A percentile compares a stretch with the other conserved stretches of the same genome.
Evolutionary conservation across 2,329 filamentous ascomycete species (phyloP).

Genomic region (Colletotrichum neosansevieriae): DNA sequence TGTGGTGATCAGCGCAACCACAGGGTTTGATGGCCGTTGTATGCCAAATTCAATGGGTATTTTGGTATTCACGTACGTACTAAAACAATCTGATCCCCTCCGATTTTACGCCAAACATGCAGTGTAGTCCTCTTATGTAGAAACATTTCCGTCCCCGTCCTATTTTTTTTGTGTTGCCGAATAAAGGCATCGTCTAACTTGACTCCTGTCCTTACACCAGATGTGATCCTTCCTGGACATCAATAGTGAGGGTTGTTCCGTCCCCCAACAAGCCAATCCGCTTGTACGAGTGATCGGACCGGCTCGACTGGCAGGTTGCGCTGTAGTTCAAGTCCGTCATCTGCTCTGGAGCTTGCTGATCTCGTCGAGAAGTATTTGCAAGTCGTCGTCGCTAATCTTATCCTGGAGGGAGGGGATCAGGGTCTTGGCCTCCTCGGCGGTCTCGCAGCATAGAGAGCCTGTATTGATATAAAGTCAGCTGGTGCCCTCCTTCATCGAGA

Average conservation of each 20-base stretch:
- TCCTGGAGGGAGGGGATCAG: slow-evolving; percentile 89
- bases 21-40: neutral
- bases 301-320: neutral
- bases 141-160: slow-evolving; percentile 24
- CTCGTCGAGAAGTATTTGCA: slow-evolving; percentile 90
- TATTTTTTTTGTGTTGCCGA: slow-evolving; percentile 13
- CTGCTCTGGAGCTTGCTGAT: slow-evolving; percentile 79
- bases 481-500: neutral
- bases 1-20: neutral
- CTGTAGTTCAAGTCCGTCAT: slow-evolving; percentile 31
- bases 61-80: slow-evolving; percentile 39
- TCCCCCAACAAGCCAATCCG: too few relatives aligned
- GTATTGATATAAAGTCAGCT: neutral
- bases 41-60: slow-evolving; percentile 38
- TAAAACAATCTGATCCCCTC: slow-evolving; percentile 39
- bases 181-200: neutral
- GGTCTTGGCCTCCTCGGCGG: slow-evolving; percentile 94
- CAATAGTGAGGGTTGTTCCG: too few relatives aligned
- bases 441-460: slow-evolving; percentile 94
- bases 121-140: slow-evolving; percentile 27
- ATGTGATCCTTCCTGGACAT: too few relatives aligned
- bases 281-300: too few relatives aligned
- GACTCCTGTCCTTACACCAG: too few relatives aligned
- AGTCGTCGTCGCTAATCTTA: slow-evolving; percentile 90
- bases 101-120: slow-evolving; percentile 40